These are phyloP conservation scores for Trichoderma parareesei DNA, from an alignment of 495 filamentous ascomycete genomes.

Conservation along the genomic window DNA sequence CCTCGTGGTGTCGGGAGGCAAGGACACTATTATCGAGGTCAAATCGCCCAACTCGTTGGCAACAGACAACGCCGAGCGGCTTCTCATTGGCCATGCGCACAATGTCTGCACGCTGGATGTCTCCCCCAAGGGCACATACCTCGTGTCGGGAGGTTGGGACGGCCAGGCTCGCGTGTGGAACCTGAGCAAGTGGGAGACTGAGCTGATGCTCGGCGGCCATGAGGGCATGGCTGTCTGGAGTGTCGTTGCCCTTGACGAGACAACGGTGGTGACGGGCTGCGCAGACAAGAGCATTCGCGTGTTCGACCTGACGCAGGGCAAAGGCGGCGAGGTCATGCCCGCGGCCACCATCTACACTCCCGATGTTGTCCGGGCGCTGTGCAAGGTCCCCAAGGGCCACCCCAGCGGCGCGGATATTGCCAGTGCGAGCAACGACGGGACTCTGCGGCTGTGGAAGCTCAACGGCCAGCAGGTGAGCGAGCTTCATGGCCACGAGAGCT, in stretches of 20 bases:
- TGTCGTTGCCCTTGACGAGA: slow-evolving; percentile 72
- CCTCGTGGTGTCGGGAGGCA: slow-evolving; percentile 75
- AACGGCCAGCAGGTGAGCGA: slow-evolving; percentile 63
- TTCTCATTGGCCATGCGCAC: slow-evolving; percentile 75
- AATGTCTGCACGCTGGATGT: slow-evolving; percentile 87
- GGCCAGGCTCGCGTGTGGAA: slow-evolving; percentile 71
- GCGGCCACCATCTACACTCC: slow-evolving; percentile 66
- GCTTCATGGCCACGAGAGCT: slow-evolving; percentile 84
- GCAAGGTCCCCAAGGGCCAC: slow-evolving; percentile 61
- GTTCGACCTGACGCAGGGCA: slow-evolving; percentile 59
- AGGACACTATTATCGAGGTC: slow-evolving; percentile 89
- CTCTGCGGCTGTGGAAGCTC: slow-evolving; percentile 77
- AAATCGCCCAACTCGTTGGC: slow-evolving; percentile 53
- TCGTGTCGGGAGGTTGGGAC: slow-evolving; percentile 97
- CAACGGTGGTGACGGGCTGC: slow-evolving; percentile 81
- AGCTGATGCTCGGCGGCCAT: slow-evolving; percentile 65
- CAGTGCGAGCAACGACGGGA: slow-evolving; percentile 79
- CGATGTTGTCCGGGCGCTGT: slow-evolving; percentile 81
- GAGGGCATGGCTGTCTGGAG: slow-evolving; percentile 75
- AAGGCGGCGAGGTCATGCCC: slow-evolving; percentile 68
- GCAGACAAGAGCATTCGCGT: slow-evolving; percentile 85
- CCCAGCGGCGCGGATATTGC: slow-evolving; percentile 79
- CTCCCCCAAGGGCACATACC: slow-evolving; percentile 54
- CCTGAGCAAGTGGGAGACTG: slow-evolving; percentile 66
- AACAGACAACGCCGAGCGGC: slow-evolving; percentile 69